Percentiles rank a stretch among this genome's conserved stretches.
Conservation (phyloP, 129 eudicot species). For the Sambucus nigra region DNA sequence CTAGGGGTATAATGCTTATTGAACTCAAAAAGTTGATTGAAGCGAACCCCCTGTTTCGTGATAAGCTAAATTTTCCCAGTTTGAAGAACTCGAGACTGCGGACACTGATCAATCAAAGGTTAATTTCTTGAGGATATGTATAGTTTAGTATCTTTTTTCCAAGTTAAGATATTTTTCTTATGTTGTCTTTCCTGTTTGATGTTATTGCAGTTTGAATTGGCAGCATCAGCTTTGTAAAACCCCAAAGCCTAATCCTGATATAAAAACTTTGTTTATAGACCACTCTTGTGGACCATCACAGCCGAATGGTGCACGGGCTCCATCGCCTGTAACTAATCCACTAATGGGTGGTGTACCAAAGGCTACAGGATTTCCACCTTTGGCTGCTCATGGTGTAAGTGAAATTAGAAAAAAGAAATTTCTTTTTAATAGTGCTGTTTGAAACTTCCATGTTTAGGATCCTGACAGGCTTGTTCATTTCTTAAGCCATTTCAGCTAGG, state of each 20-base stretch:
- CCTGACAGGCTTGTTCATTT: conserved; percentile 12
- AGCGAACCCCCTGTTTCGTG: conserved; percentile 77
- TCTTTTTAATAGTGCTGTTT: conserved; percentile 8
- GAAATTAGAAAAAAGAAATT: conserved; percentile 2
- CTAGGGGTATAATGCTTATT: conserved; percentile 50
- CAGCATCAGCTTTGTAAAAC: conserved; percentile 82
- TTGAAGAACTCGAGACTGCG: conserved; percentile 57
- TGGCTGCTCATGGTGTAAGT: conserved; percentile 80
- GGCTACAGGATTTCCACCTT: conserved; percentile 55
- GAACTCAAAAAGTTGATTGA: conserved; percentile 72
- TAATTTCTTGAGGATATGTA: conserved; percentile 10
- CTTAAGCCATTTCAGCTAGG: conserved; percentile 61
- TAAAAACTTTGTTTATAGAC: conserved; percentile 73
- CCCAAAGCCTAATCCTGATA: conserved; percentile 70
- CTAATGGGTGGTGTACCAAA: conserved; percentile 50
- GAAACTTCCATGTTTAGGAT: conserved; percentile 2
- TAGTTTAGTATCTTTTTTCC: not conserved
- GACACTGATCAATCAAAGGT: conserved; percentile 76
- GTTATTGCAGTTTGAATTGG: conserved; percentile 70
- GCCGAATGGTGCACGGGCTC: conserved; percentile 70
- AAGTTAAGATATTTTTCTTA: conserved; percentile 1
- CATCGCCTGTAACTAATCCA: conserved; percentile 63
- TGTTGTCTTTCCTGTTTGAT: conserved; percentile 3
- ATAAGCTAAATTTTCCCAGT: conserved; percentile 55
- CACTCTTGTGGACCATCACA: conserved; percentile 77